Percentiles rank a stretch among this genome's conserved stretches.
Conservation (phyloP, 306 rosid genomes). For the barrel medic (Medicago truncatula) region DNA sequence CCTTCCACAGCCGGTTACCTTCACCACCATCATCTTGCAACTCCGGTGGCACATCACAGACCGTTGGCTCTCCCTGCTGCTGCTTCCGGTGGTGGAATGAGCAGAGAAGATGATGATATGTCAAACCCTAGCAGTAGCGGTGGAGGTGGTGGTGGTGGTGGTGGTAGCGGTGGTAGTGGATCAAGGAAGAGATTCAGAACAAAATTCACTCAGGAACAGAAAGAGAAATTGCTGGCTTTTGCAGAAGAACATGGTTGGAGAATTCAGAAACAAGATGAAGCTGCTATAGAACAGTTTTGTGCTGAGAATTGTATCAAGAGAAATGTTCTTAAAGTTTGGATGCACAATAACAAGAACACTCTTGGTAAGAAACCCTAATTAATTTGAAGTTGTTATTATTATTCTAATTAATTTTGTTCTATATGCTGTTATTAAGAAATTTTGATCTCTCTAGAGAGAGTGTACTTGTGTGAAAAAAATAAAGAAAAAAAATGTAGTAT, state of each 20-base stretch:
- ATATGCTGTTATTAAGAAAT: not conserved
- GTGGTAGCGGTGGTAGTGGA: constrained; percentile 46
- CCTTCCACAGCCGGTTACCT: constrained; percentile 58
- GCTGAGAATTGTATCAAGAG: constrained; percentile 63
- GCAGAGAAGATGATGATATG: constrained; percentile 69
- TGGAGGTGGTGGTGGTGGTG: constrained; percentile 64
- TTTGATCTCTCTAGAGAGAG: not conserved
- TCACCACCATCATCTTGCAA: constrained; percentile 49
- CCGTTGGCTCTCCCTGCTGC: constrained; percentile 62
- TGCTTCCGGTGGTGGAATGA: constrained; percentile 56
- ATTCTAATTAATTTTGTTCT: not conserved
- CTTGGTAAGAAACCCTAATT: constrained; percentile 93
- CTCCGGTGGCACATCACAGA: constrained; percentile 51
- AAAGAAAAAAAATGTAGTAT: constrained; percentile 12
- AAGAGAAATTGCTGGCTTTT: constrained; percentile 80
- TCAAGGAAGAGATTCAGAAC: constrained; percentile 68
- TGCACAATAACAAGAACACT: constrained; percentile 95
- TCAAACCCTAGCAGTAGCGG: constrained; percentile 89
- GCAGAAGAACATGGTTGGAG: constrained; percentile 86
- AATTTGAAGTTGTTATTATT: not conserved
- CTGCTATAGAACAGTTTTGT: constrained; percentile 77
- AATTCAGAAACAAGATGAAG: constrained; percentile 88
- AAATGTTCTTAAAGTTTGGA: constrained; percentile 89
- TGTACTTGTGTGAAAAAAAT: not conserved
- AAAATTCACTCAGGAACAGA: constrained; percentile 81